A percentile compares a stretch with the other conserved stretches of the same genome.
phyloP scores from a whole-genome alignment of 2,329 filamentous ascomycete species.

The Pseudopithomyces maydicus region DNA sequence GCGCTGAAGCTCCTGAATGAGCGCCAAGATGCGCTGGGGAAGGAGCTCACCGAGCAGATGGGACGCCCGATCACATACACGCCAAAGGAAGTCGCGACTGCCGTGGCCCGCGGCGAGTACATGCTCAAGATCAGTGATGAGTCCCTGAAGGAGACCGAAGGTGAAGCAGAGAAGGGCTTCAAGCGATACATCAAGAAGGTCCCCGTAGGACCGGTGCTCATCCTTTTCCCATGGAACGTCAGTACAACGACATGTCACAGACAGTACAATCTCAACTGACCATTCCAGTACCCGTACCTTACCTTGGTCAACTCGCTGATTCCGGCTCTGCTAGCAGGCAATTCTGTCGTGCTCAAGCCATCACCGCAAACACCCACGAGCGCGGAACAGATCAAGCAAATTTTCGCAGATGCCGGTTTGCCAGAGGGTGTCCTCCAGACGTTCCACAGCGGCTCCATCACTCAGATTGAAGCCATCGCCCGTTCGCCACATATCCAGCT shows the following conservation, averaged over 20 bases:
- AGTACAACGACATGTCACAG: slow-evolving; percentile 46
- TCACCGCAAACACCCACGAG: slow-evolving; percentile 94
- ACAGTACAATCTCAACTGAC: slow-evolving; percentile 20
- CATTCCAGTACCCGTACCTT: slow-evolving; percentile 84
- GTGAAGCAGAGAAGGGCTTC: slow-evolving; percentile 85
- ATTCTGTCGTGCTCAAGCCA: slow-evolving; percentile 91
- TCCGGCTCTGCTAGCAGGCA: slow-evolving; percentile 87
- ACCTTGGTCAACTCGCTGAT: slow-evolving; percentile 92
- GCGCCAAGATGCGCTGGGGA: slow-evolving; percentile 78
- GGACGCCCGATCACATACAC: slow-evolving; percentile 89
- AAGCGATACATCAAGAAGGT: slow-evolving; percentile 88
- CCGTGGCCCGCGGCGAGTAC: slow-evolving; percentile 83
- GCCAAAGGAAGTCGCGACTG: slow-evolving; percentile 81
- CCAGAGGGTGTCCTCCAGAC: slow-evolving; percentile 86
- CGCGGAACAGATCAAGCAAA: slow-evolving; percentile 78
- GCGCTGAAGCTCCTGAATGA: slow-evolving; percentile 73
- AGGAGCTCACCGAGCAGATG: slow-evolving; percentile 93
- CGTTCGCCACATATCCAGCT: slow-evolving; percentile 76
- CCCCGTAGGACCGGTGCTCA: slow-evolving; percentile 82
- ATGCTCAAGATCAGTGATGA: slow-evolving; percentile 83
- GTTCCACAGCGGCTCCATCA: slow-evolving; percentile 84
- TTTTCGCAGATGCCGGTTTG: slow-evolving; percentile 80
- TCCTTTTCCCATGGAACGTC: slow-evolving; percentile 97
- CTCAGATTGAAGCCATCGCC: slow-evolving; percentile 77
- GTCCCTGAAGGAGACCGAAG: slow-evolving; percentile 77